Conservation (phyloP, 257 asterid species). For the Jacaranda mimosifolia region DNA sequence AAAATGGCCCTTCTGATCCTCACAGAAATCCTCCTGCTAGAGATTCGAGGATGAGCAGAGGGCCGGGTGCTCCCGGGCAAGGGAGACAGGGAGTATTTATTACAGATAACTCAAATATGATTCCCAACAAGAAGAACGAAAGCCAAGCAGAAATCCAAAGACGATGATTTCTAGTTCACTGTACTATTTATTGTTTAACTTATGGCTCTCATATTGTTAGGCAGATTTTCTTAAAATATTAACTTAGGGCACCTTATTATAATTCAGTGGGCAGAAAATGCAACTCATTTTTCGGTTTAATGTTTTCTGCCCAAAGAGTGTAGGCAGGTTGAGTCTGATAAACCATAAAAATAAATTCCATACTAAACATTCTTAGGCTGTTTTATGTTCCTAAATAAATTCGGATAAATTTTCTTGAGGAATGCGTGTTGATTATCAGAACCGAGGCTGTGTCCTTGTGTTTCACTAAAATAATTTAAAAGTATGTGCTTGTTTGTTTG, state of each 20-base stretch:
- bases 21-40: constrained; percentile 24
- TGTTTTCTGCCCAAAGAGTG: background rate
- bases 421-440: too few relatives aligned
- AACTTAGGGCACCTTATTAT: constrained; percentile 6
- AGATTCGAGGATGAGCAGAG: constrained; percentile 7
- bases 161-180: constrained; percentile 14
- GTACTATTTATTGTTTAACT: constrained; percentile 4
- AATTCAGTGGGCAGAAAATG: constrained; percentile 15
- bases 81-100: constrained; percentile 47
- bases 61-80: constrained; percentile 42
- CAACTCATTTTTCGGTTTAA: background rate
- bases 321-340: too few relatives aligned
- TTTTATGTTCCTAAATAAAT: too few relatives aligned
- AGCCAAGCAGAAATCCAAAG: constrained; percentile 48
- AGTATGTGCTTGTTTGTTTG: too few relatives aligned
- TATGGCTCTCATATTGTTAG: constrained; percentile 23
- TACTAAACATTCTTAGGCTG: too few relatives aligned
- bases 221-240: constrained; percentile 3
- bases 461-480: too few relatives aligned
- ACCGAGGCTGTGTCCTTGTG: too few relatives aligned
- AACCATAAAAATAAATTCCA: too few relatives aligned
- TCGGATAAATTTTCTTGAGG: too few relatives aligned
- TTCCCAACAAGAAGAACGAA: constrained; percentile 35
- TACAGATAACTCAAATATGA: constrained; percentile 28
- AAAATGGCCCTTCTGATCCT: constrained; percentile 44